Evolutionary conservation across 2,329 filamentous ascomycete genomes (phyloP), one percentile per base, ranked within the genome.

Genomic region (Atkinsonella texensis): DNA sequence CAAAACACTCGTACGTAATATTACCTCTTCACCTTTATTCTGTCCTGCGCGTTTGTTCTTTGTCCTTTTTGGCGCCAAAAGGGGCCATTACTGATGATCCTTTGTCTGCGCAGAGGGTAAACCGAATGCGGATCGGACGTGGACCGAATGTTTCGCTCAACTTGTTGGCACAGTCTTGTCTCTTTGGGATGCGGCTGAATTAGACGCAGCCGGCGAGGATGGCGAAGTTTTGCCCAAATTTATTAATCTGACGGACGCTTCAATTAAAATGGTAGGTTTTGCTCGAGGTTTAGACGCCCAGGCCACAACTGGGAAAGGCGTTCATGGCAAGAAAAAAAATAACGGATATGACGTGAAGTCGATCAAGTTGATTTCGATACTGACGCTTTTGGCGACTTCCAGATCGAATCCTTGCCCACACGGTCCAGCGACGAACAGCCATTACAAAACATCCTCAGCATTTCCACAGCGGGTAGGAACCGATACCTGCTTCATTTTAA

Each of bases 121-220:
- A 56, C 87, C 89, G 11, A 94, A 91, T 63, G 69, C 79, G 42
- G 90, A 96, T 68, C 79, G 93, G 60, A 87, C 83, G 57, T 98
- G 93, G 93, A 86, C 86, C 39, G 93, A 98, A 73, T 96, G 89
- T 69, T 98, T 97, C 70, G 90, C 91, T 43, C 93, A 97, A 66
- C 81, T 98, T 15, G 89, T 96, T 17, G 93, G 93, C 57, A 97
- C 93, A 1, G 88, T 97, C 15, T 72, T 98, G 52, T 96, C 93
- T 7, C 73, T 97, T 48, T 98, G 93, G 93, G 91, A 98, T 69
- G 90, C 91, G 23, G 83, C 87, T 57, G 89, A 93, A 65, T 76
- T 97, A 53, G 93, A 98, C 70, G 83, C 82, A 40, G 90, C 88
- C 12, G 89, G 87, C 38, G 84, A 89, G 59, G 82, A 93, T 61